Evolutionary conservation across 2,329 filamentous ascomycete species (phyloP).

Genomic region (Talaromyces funiculosus): DNA sequence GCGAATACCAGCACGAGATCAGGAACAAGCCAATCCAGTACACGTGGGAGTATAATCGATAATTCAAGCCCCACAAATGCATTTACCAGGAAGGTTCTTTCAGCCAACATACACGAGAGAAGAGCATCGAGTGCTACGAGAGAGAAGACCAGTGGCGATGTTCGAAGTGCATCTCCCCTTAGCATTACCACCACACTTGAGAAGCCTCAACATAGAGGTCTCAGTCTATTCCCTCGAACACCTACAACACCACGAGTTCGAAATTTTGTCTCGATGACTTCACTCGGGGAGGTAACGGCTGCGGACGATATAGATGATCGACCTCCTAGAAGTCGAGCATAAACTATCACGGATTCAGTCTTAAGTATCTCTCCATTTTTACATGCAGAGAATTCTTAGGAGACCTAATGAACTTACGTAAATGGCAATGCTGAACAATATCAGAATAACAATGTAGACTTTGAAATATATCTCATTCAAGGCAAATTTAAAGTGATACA

Average conservation of each 20-base stretch:
- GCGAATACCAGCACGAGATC: background rate
- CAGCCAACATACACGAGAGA: background rate
- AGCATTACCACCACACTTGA: background rate
- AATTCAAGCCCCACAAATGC: background rate
- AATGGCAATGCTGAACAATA: background rate
- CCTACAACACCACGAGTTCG: slow-evolving; percentile 3
- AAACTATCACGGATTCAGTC: background rate
- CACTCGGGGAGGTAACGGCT: background rate
- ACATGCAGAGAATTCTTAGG: background rate
- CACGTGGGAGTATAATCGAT: background rate
- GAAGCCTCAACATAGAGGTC: background rate
- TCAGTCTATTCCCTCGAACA: slow-evolving; percentile 10
- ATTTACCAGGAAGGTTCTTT: background rate
- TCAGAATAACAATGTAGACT: background rate
- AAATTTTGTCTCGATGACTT: slow-evolving; percentile 5
- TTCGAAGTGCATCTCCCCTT: background rate
- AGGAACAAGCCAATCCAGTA: background rate
- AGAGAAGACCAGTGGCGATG: background rate
- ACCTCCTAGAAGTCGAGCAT: background rate
- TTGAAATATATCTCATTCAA: background rate
- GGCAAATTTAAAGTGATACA: slow-evolving; percentile 6
- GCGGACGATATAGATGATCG: background rate
- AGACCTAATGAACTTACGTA: background rate
- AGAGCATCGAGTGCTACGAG: background rate
- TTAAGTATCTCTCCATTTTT: background rate